A percentile compares a stretch with the other conserved stretches of the same genome.
Evolutionary conservation across 2,329 filamentous ascomycete species (phyloP).

Genomic region (Alternaria solani): DNA sequence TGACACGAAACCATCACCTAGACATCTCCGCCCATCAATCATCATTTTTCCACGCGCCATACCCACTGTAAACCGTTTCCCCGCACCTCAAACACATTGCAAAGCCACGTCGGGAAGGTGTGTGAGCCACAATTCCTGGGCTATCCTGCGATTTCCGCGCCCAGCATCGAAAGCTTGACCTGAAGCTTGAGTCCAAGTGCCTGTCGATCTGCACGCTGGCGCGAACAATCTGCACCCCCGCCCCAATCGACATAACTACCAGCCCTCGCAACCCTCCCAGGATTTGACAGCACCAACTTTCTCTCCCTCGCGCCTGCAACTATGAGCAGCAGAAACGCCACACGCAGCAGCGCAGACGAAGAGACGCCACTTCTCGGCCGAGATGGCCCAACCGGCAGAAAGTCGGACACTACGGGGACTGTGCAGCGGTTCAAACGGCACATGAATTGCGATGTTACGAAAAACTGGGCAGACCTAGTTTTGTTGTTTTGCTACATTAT

Average conservation of each 20-base stretch:
- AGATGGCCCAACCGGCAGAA: constrained; percentile 25
- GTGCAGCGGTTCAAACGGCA: constrained; percentile 38
- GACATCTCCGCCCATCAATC: constrained; percentile 24
- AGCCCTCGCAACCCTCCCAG: constrained; percentile 8
- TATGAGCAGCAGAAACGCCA: constrained; percentile 25
- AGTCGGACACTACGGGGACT: constrained; percentile 24
- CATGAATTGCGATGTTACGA: constrained; percentile 61
- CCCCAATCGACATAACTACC: constrained; percentile 20
- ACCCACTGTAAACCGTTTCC: constrained; percentile 5
- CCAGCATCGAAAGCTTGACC: constrained; percentile 28
- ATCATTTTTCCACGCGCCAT: constrained; percentile 21
- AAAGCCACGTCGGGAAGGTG: constrained; percentile 20
- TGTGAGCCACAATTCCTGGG: constrained; percentile 7
- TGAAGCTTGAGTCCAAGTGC: constrained; percentile 36
- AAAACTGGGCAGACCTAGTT: constrained; percentile 71
- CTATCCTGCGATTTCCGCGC: constrained; percentile 43
- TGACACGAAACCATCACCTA: constrained; percentile 14
- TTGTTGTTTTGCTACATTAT: constrained; percentile 78
- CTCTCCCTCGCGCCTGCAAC: constrained; percentile 11
- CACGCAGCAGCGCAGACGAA: constrained; percentile 34
- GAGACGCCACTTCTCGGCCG: constrained; percentile 45
- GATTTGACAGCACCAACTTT: constrained; percentile 7
- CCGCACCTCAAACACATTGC: constrained; percentile 10
- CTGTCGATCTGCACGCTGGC: constrained; percentile 21
- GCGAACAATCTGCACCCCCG: constrained; percentile 8